Evolutionary conservation across 495 filamentous ascomycete species (phyloP), one percentile per base, ranked within the genome.

Genomic region (Xylaria flabelliformis): DNA sequence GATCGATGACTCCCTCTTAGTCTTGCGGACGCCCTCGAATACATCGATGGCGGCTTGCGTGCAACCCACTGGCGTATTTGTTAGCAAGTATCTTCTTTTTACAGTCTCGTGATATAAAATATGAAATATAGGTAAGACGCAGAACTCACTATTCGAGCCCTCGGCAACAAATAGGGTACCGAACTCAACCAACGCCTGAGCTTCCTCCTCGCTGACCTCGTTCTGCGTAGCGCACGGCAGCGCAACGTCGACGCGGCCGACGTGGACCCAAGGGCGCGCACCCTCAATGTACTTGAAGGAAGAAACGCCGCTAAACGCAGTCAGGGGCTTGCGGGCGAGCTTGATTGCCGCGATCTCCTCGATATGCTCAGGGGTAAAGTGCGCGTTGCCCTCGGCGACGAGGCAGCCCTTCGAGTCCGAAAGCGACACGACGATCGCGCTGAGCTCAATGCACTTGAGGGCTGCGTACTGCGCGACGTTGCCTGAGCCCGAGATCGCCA

Each of bases 381-480:
- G 82, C 58, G 88, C 85, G 74, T 86, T 88, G 71, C 83, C 90
- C 26, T 80, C 84, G 79, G 92, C 90, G 80, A 98, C 82, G 72
- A 99, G 86, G 63, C 90, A 82, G 73, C 96, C 96, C 86, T 94
- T 91, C 81, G 90, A 93, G 88, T 99, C 96, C 75, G 95, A 98
- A 72, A 99, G 92, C 24, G 96, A 97, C 79, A 98, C 86, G 70
- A 99, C 92, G 71, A 87, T 96, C 67, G 91, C 96, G 74, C 96
- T 96, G 73, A 98, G 93, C 87, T 99, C 95, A 79, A 98, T 94
- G 83, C 89, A 91, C 87, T 99, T 99, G 72, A 99, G 91, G 10
- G 96, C 96, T 24, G 96, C 94, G 87, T 95, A 98, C 87, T 99
- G 96, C 63, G 96, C 96, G 64, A 99, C 96, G 85, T 99, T 99